Conservation (phyloP, 495 filamentous ascomycete genomes). For the Tuber melanosporum region DNA sequence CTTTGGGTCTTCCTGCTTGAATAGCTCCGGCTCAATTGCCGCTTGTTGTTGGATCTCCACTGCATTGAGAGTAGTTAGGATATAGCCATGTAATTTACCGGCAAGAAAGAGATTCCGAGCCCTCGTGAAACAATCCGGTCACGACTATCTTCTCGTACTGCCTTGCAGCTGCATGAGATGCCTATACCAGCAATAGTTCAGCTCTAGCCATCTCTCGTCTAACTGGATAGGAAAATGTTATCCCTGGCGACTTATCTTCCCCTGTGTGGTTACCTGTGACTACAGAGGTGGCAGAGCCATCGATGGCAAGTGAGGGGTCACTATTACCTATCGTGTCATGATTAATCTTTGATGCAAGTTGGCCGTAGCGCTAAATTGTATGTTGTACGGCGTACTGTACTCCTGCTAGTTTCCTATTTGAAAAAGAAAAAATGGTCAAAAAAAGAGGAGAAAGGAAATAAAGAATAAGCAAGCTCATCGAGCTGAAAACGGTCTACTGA, state of each 20-base stretch:
- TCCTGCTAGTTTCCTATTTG: background rate
- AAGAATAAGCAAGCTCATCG: background rate
- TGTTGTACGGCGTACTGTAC: background rate
- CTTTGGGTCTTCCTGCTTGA: background rate
- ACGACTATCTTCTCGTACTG: background rate
- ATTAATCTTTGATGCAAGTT: background rate
- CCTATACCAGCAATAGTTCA: background rate
- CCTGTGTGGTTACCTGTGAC: constrained; percentile 1
- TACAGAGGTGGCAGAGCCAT: background rate
- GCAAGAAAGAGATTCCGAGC: background rate
- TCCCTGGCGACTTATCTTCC: background rate
- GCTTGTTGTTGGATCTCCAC: background rate
- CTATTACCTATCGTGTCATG: background rate
- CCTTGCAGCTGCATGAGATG: background rate
- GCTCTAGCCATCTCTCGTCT: background rate
- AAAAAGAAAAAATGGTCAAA: background rate
- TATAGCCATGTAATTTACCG: background rate
- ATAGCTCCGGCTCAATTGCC: background rate
- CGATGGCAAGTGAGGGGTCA: background rate
- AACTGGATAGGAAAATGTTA: background rate
- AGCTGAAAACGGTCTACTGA: background rate
- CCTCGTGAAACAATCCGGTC: background rate
- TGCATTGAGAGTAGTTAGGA: background rate
- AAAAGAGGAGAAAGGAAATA: background rate
- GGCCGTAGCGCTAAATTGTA: background rate